Percentiles rank a stretch among this genome's conserved stretches.
phyloP scores from a whole-genome alignment of 495 filamentous ascomycete species.

The Penicillium paradoxum region DNA sequence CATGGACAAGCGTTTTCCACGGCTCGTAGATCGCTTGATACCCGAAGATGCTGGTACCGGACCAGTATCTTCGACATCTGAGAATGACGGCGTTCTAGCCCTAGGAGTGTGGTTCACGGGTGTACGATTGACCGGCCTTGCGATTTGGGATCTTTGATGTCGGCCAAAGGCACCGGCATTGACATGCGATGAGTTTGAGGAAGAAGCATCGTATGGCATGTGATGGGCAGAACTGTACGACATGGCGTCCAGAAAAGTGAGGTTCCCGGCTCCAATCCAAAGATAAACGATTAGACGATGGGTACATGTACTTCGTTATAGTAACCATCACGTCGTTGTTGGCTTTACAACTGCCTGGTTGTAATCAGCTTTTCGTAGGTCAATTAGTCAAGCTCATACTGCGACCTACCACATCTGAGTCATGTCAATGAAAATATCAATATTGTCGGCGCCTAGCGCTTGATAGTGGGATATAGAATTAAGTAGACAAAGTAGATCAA shows the following conservation, averaged over 20 bases:
- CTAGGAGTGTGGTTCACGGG: constrained; percentile 20
- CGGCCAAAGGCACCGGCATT: constrained; percentile 14
- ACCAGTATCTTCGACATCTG: constrained; percentile 24
- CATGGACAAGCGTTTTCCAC: constrained; percentile 27
- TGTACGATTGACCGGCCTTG: constrained; percentile 22
- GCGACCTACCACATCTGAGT: neutral
- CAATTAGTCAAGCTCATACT: neutral
- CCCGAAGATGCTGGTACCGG: constrained; percentile 21
- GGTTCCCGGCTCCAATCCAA: constrained; percentile 26
- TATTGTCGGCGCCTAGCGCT: constrained; percentile 8
- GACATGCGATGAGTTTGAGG: constrained; percentile 19
- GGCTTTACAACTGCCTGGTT: neutral
- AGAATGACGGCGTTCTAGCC: constrained; percentile 27
- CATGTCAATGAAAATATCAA: constrained; percentile 13
- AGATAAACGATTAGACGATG: constrained; percentile 24
- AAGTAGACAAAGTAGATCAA: constrained; percentile 8
- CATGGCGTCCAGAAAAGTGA: constrained; percentile 30
- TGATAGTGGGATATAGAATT: constrained; percentile 8
- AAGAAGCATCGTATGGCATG: constrained; percentile 29
- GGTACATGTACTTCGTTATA: constrained; percentile 19
- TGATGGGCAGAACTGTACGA: constrained; percentile 34
- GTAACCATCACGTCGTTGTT: constrained; percentile 33
- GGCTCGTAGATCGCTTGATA: constrained; percentile 14
- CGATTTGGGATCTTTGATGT: constrained; percentile 25
- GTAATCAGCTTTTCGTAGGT: neutral